Evolutionary conservation across 2,329 filamentous ascomycete species (phyloP), one percentile per base, ranked within the genome.

Genomic region (Chaetomium sp.): DNA sequence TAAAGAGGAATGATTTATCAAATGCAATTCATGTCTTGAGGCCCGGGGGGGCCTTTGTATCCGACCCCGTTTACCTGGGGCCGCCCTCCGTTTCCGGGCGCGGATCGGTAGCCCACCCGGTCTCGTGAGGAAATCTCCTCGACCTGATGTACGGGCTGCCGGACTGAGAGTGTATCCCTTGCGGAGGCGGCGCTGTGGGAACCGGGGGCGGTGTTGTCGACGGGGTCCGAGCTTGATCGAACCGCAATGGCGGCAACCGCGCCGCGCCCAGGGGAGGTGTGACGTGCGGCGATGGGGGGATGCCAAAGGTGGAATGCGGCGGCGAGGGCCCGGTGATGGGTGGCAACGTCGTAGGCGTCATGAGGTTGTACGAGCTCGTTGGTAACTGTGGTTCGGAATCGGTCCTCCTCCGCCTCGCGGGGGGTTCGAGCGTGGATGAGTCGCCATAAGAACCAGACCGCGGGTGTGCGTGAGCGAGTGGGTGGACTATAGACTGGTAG

Each of bases 161-260:
- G 1, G 64, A 61, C 45, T 65, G 67, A n/a, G 62, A 57, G 19
- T 51, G 66, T 19, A 63, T 50, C 29, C 50, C 29, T n/a, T 63
- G 68, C 8, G 69, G 57, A 5, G 68, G 65, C 4, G 62, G 56
- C 12, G 53, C 65, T 57, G 63, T 64, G 35, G 64, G 54, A 25
- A 67, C 27, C 4, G 68, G 62, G 42, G 71, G 61, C 31, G 70
- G 60, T 70, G 76, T 62, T 71, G 71, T 54, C 69, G 74, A 51
- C 69, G 72, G 63, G 1, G 68, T 63, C 12, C 64, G 63, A 8
- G 70, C 71, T 42, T 76, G 76, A 47, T 85, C 82, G 67, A 85
- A 79, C 5, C 82, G 76, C 45, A 85, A 70, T 1, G 83, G 81
- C 4, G 83, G 83, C 3, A 85, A 74, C 62, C 81, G 77, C 10